phyloP scores from a whole-genome alignment of 768 basidiomycete species.

The Candolleomyces aberdarensis region DNA sequence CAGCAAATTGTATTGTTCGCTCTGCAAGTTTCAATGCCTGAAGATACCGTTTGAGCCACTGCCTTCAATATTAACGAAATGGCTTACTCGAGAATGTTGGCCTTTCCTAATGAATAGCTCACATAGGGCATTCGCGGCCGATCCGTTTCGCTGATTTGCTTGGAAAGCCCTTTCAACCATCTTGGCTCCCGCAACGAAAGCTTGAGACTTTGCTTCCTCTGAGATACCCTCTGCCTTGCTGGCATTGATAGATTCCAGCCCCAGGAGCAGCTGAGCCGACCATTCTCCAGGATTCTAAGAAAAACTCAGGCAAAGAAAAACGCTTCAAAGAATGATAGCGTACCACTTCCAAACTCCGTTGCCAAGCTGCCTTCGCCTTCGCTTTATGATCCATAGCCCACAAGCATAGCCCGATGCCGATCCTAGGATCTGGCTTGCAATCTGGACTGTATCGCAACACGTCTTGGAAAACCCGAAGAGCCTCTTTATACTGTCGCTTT shows the following conservation, averaged over 20 bases:
- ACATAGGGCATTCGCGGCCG: slow-evolving; percentile 81
- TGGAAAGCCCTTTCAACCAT: slow-evolving; percentile 79
- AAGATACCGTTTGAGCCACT: not conserved
- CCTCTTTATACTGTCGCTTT: slow-evolving; percentile 69
- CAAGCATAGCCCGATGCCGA: slow-evolving; percentile 92
- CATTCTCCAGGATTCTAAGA: slow-evolving; percentile 73
- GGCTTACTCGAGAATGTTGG: slow-evolving; percentile 53
- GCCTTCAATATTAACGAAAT: not conserved
- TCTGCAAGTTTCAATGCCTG: slow-evolving; percentile 93
- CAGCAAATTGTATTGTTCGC: slow-evolving; percentile 90
- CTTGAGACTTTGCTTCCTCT: slow-evolving; percentile 59
- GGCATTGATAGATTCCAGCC: slow-evolving; percentile 81
- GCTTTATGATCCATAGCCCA: slow-evolving; percentile 86
- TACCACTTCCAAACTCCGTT: slow-evolving; percentile 82
- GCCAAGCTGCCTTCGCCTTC: slow-evolving; percentile 87
- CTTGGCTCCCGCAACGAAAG: slow-evolving; percentile 65
- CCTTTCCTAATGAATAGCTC: slow-evolving; percentile 76
- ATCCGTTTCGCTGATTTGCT: slow-evolving; percentile 69
- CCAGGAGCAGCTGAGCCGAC: slow-evolving; percentile 79
- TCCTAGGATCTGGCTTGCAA: slow-evolving; percentile 88
- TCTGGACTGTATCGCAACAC: slow-evolving; percentile 74
- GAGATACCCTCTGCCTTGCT: slow-evolving; percentile 69
- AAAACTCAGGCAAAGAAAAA: not conserved
- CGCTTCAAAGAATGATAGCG: slow-evolving; percentile 20
- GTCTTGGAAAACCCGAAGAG: slow-evolving; percentile 83